Base-by-base conservation (phyloP, 352 stramenopile genomes). In the Phytophthora boehmeriae region DNA sequence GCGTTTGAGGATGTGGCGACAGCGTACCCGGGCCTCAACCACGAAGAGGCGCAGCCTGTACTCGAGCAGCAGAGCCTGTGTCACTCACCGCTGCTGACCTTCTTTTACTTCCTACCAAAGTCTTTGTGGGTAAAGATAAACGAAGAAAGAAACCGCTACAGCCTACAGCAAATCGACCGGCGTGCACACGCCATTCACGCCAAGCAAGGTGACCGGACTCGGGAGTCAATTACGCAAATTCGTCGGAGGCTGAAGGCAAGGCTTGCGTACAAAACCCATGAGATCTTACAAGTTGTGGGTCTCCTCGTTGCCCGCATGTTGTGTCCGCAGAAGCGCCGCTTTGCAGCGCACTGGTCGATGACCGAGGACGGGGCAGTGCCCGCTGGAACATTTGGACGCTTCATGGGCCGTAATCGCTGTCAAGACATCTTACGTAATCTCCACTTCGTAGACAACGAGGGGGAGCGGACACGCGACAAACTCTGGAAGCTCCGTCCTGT, bases 91-190 rank as follows among this genome's bases (percentile, higher is more conserved):
- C 16, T 58, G 8, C 36, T 42, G 9, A 56, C 50, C 1, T 68
- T 77, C 34, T 71, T 71, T 32, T 62, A 53, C 22, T 68, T 71
- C 28, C 52, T 77, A 28, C 55, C 63, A 0, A 63, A 63, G 13
- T 54, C 36, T 1, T 0, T 63, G 6, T 56, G 45, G 55, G 38
- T 56, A 8, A 19, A n/a, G 23, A 63, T 52, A 22, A 32, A 30
- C 2, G 16, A 10, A 0, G 59, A 71, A 39, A 64, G 45, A 11
- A 77, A 73, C 25, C 58, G 42, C 3, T 70, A 68, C 59, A n/a
- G 54, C n/a, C 36, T 47, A 2, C 63, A 73, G 52, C 60, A 47
- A 28, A 22, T 60, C 17, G 20, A 9, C n/a, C 13, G 22, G 23
- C 43, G 43, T 16, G 53, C 42, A 46, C 8, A 17, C 8, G 36